These are phyloP conservation scores for Arachis monticola DNA, from an alignment of 331 rosid genomes.

Conservation along the genomic window DNA sequence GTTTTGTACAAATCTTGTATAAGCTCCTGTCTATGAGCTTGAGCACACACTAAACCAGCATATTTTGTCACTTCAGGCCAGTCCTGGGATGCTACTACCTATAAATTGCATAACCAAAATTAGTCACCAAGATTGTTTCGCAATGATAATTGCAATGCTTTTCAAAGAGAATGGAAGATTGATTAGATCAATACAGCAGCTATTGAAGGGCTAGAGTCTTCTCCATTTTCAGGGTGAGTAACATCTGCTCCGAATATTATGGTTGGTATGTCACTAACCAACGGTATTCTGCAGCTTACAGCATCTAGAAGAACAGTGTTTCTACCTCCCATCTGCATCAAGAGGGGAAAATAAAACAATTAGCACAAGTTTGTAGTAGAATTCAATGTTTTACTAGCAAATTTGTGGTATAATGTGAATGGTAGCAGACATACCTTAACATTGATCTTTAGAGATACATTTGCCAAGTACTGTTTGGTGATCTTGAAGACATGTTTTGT, in stretches of 20 bases:
- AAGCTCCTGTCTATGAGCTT: slow-evolving; percentile 95
- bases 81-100: slow-evolving; percentile 98
- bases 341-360: slow-evolving; percentile 4
- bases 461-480: slow-evolving; percentile 89
- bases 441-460: slow-evolving; percentile 92
- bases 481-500: slow-evolving; percentile 94
- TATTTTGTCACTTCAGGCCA: slow-evolving; percentile 98
- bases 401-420: slow-evolving; percentile 6
- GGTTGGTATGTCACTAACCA: slow-evolving; percentile 94
- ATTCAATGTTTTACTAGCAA: slow-evolving; percentile 16
- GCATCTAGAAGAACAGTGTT: slow-evolving; percentile 96
- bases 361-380: neutral
- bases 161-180: slow-evolving; percentile 20
- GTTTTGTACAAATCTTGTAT: slow-evolving; percentile 92
- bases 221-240: slow-evolving; percentile 98
- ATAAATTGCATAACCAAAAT: slow-evolving; percentile 42
- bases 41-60: slow-evolving; percentile 95
- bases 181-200: slow-evolving; percentile 72
- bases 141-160: neutral
- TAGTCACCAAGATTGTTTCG: slow-evolving; percentile 27
- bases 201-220: slow-evolving; percentile 91
- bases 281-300: slow-evolving; percentile 89
- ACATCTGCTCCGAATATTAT: slow-evolving; percentile 96
- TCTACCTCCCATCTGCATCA: slow-evolving; percentile 93
- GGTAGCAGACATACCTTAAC: slow-evolving; percentile 68